Percentiles rank a stretch among this genome's conserved stretches.
These are phyloP conservation scores for Dictyostelium discoideum DNA, from an alignment of 78 protist genomes.

Conservation along the genomic window DNA sequence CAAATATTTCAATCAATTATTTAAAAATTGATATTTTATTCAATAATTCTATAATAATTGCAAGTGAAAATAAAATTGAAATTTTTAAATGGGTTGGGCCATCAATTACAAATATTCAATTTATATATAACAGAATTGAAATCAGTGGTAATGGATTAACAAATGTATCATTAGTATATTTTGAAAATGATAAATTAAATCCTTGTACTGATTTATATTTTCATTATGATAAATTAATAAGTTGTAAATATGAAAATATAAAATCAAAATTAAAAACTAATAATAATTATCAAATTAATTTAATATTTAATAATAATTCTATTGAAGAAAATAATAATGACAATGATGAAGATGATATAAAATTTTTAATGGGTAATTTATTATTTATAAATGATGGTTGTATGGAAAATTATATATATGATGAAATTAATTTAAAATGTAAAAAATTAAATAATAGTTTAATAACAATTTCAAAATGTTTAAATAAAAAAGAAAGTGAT, in stretches of 20 bases:
- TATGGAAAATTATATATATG: not conserved
- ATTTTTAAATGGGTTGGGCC: not conserved
- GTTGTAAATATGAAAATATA: not conserved
- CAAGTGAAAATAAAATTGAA: not conserved
- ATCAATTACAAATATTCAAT: not conserved
- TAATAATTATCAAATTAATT: not conserved
- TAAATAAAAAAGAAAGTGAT: not conserved
- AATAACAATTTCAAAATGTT: not conserved
- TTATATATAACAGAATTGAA: not conserved
- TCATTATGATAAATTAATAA: not conserved
- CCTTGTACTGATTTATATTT: not conserved
- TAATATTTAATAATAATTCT: not conserved
- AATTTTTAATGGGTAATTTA: not conserved
- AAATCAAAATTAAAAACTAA: not conserved
- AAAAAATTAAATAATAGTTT: not conserved
- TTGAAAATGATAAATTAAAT: not conserved
- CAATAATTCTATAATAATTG: not conserved
- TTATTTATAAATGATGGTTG: slow-evolving; percentile 34
- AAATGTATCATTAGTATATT: not conserved
- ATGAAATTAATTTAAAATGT: slow-evolving; percentile 1
- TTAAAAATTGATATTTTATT: not conserved
- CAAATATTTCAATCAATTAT: not conserved
- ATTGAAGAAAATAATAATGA: no score
- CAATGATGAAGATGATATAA: not conserved
- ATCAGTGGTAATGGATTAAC: slow-evolving; percentile 5